phyloP scores from a whole-genome alignment of 805 yeast genomes.

The Ogataea populi-albae region DNA sequence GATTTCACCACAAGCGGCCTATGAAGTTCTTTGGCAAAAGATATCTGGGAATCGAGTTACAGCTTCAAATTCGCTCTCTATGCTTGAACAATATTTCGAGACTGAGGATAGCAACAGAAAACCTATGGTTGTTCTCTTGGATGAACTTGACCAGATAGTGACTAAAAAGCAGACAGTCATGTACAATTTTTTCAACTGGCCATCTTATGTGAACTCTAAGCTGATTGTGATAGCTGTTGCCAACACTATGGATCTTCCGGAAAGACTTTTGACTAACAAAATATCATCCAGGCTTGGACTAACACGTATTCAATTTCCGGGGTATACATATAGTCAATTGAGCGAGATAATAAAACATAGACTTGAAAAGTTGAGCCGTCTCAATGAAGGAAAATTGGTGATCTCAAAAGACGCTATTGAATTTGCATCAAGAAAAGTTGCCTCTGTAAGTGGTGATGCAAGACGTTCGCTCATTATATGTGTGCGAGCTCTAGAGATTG shows the following conservation, averaged over 20 bases:
- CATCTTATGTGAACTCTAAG: conserved; percentile 74
- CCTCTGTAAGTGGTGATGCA: conserved; percentile 97
- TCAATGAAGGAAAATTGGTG: conserved; percentile 42
- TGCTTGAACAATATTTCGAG: conserved; percentile 69
- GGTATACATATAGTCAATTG: conserved; percentile 79
- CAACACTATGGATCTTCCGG: conserved; percentile 96
- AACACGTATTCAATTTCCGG: conserved; percentile 81
- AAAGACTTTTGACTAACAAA: conserved; percentile 79
- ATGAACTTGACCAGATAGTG: conserved; percentile 90
- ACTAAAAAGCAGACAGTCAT: conserved; percentile 78
- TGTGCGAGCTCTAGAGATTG: conserved; percentile 84
- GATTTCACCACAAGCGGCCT: conserved; percentile 74
- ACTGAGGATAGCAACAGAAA: conserved; percentile 33
- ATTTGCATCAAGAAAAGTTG: conserved; percentile 90
- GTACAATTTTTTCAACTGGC: conserved; percentile 98
- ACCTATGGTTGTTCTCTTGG: conserved; percentile 76
- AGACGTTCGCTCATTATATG: conserved; percentile 87
- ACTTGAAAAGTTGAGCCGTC: conserved; percentile 46
- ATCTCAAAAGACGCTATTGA: conserved; percentile 74
- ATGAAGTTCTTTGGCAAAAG: conserved; percentile 78
- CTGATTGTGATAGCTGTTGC: conserved; percentile 91
- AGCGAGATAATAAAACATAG: conserved; percentile 71
- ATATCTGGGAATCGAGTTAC: conserved; percentile 58
- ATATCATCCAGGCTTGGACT: conserved; percentile 89
- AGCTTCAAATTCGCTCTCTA: conserved; percentile 60